phyloP scores from a whole-genome alignment of 2,329 filamentous ascomycete species.

The Atkinsonella texensis region DNA sequence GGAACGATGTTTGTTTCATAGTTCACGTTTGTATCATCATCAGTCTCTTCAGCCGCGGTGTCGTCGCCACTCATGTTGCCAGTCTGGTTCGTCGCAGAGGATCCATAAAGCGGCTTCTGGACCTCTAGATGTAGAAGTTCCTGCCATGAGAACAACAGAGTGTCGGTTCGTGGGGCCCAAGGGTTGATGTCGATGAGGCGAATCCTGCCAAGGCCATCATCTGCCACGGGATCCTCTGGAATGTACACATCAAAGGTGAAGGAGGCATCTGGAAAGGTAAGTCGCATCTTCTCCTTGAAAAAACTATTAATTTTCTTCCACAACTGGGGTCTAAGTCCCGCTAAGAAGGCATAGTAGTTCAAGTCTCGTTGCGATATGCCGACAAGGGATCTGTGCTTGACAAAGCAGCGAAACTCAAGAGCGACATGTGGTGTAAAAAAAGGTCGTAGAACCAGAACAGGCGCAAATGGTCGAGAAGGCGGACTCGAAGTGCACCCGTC shows the following conservation, averaged over 20 bases:
- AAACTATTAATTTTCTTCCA: constrained; percentile 60
- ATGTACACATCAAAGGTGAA: constrained; percentile 93
- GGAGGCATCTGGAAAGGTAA: constrained; percentile 70
- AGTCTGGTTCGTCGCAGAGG: constrained; percentile 18
- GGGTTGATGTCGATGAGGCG: constrained; percentile 92
- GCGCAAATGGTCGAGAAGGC: constrained; percentile 43
- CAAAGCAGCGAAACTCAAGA: constrained; percentile 92
- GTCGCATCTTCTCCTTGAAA: constrained; percentile 60
- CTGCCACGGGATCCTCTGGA: constrained; percentile 47
- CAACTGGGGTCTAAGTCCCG: constrained; percentile 50
- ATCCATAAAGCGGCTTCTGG: constrained; percentile 42
- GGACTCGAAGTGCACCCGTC: constrained; percentile 47
- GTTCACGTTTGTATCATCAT: constrained; percentile 30
- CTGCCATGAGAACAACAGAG: constrained; percentile 77
- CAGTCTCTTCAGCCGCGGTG: constrained; percentile 25
- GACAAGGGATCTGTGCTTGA: constrained; percentile 67
- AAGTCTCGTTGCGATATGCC: constrained; percentile 81
- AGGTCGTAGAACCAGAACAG: constrained; percentile 75
- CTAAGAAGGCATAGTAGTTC: constrained; percentile 79
- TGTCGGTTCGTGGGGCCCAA: constrained; percentile 83
- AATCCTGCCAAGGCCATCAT: constrained; percentile 56
- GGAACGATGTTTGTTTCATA: constrained; percentile 50
- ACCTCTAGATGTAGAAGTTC: constrained; percentile 68
- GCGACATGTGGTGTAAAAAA: constrained; percentile 82
- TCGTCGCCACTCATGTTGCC: constrained; percentile 22